Evolutionary conservation across 2,329 filamentous ascomycete genomes (phyloP).

Genomic region (Phyllosticta capitalensis): DNA sequence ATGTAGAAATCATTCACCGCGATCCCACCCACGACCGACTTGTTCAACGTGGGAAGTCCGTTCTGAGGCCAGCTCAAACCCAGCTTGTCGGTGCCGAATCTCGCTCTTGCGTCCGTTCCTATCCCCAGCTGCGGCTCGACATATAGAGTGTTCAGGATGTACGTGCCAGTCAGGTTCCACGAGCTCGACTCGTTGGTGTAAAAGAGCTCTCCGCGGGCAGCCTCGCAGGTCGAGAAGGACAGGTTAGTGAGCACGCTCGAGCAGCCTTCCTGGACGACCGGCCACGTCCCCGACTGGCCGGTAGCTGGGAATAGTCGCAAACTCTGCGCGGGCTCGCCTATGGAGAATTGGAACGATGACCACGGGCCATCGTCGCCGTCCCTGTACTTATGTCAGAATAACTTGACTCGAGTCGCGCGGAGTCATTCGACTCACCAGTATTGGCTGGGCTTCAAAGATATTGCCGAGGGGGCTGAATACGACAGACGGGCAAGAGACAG

Average conservation of each 20-base stretch:
- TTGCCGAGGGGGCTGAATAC: slow-evolving; percentile 7
- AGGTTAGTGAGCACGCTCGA: slow-evolving; percentile 14
- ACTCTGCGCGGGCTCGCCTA: slow-evolving; percentile 22
- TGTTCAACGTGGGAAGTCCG: slow-evolving; percentile 18
- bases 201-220: slow-evolving; percentile 22
- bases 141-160: slow-evolving; percentile 20
- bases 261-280: slow-evolving; percentile 27
- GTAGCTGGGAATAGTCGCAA: slow-evolving; percentile 24
- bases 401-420: background rate
- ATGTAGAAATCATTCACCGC: slow-evolving; percentile 27
- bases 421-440: slow-evolving; percentile 15
- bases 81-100: slow-evolving; percentile 29
- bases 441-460: slow-evolving; percentile 19
- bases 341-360: slow-evolving; percentile 23
- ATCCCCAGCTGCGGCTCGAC: slow-evolving; percentile 21
- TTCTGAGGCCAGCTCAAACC: slow-evolving; percentile 21
- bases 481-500: background rate
- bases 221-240: slow-evolving; percentile 18
- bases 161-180: slow-evolving; percentile 25
- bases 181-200: slow-evolving; percentile 23
- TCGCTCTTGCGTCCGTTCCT: slow-evolving; percentile 17
- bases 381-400: slow-evolving; percentile 12
- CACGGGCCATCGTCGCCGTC: slow-evolving; percentile 25
- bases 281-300: slow-evolving; percentile 25
- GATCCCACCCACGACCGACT: slow-evolving; percentile 30